Conservation (phyloP, 768 basidiomycete species). For the Tubosaeta sp. region DNA sequence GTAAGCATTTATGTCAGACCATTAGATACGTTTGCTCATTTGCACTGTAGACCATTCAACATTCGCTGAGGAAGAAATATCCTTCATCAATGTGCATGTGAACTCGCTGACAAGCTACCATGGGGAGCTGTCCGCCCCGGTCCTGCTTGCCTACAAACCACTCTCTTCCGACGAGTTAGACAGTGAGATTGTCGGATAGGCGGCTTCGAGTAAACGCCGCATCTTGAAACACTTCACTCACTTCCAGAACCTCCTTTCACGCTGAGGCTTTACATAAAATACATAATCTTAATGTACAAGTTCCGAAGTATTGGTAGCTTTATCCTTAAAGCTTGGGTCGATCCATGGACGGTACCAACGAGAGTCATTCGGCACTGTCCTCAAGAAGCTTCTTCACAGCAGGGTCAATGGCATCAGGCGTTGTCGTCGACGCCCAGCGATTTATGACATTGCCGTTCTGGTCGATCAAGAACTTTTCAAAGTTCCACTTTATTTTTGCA, state of each 20-base stretch:
- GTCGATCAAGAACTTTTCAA: slow-evolving; percentile 84
- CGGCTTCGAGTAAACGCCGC: slow-evolving; percentile 4
- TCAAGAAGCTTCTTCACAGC: slow-evolving; percentile 59
- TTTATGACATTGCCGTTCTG: slow-evolving; percentile 71
- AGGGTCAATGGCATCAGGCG: slow-evolving; percentile 57
- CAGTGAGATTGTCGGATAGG: neutral
- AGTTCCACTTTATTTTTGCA: slow-evolving; percentile 64
- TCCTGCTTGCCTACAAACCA: no score
- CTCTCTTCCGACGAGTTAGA: no score
- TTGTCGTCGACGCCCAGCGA: slow-evolving; percentile 74
- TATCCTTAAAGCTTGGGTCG: slow-evolving; percentile 15
- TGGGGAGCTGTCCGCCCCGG: neutral
- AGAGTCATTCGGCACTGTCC: slow-evolving; percentile 17
- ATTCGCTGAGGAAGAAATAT: no score
- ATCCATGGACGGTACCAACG: neutral
- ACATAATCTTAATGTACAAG: neutral
- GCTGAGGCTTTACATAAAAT: no score
- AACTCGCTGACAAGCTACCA: no score
- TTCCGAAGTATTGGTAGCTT: no score
- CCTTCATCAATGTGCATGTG: no score
- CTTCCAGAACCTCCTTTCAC: no score
- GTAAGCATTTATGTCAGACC: neutral
- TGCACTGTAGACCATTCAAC: no score
- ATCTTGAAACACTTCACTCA: neutral
- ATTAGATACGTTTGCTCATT: no score